phyloP scores from a whole-genome alignment of 179 eudicot species.

The Silene noctiflora region DNA sequence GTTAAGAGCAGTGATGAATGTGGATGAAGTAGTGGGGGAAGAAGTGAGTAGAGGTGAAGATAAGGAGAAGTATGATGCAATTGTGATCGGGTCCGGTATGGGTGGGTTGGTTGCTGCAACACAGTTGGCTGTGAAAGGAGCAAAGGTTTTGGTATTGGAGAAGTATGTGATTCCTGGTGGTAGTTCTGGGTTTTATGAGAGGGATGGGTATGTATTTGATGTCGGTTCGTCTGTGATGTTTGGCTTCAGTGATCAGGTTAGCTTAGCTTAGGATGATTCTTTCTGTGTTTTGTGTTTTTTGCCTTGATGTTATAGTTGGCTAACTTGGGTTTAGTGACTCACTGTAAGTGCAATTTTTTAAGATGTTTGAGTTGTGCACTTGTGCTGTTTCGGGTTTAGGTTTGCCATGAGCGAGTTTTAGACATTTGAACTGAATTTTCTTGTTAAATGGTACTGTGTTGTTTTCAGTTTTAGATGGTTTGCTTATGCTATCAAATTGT shows the following conservation, averaged over 20 bases:
- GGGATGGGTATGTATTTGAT: slow-evolving; percentile 91
- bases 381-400: no score
- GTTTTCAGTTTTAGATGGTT: background rate
- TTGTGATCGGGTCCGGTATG: slow-evolving; percentile 94
- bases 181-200: slow-evolving; percentile 88
- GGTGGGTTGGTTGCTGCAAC: slow-evolving; percentile 99
- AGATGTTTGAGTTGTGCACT: background rate
- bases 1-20: slow-evolving; percentile 46
- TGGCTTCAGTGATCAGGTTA: slow-evolving; percentile 56
- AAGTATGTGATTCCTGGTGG: slow-evolving; percentile 99
- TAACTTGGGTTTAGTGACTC: background rate
- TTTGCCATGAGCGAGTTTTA: background rate
- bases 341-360: background rate
- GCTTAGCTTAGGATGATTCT: background rate
- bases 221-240: slow-evolving; percentile 99
- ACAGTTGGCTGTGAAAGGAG: slow-evolving; percentile 96
- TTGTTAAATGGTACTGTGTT: background rate
- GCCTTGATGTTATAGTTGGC: background rate
- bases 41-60: slow-evolving; percentile 30
- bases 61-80: slow-evolving; percentile 59
- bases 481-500: background rate
- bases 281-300: background rate
- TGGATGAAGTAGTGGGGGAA: slow-evolving; percentile 35
- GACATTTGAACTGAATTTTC: background rate
- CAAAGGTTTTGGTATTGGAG: slow-evolving; percentile 88